Conservation (phyloP, 495 filamentous ascomycete genomes). For the Hypoxylon fragiforme region DNA sequence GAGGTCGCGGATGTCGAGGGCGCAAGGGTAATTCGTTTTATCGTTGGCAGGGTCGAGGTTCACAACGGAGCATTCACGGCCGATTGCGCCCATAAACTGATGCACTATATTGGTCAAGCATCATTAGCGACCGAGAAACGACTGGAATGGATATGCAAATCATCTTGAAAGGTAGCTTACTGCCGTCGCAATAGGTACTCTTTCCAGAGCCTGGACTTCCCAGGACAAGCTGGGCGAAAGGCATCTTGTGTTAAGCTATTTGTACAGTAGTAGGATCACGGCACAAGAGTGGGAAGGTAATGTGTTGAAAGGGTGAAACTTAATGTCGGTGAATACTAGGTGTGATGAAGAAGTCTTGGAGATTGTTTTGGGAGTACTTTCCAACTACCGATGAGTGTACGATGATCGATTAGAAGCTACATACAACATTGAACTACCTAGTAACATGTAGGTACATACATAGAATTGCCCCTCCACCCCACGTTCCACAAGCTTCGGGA, state of each 20-base stretch:
- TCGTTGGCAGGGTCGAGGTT: slow-evolving; percentile 99
- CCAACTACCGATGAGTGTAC: no score
- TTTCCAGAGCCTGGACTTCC: slow-evolving; percentile 94
- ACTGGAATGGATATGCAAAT: background rate
- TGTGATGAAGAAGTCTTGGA: no score
- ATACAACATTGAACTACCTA: no score
- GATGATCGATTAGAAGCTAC: slow-evolving; percentile 1
- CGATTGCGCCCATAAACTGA: slow-evolving; percentile 94
- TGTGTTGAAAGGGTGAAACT: background rate
- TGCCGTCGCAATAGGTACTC: slow-evolving; percentile 96
- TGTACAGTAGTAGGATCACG: background rate
- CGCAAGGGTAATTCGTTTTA: slow-evolving; percentile 73
- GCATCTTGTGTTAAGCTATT: slow-evolving; percentile 37
- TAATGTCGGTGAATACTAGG: no score
- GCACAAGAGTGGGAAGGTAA: background rate
- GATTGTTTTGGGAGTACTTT: no score
- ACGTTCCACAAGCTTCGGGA: slow-evolving; percentile 16
- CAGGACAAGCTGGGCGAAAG: slow-evolving; percentile 76
- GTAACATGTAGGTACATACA: no score
- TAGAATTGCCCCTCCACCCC: slow-evolving; percentile 34
- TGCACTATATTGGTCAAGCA: slow-evolving; percentile 60
- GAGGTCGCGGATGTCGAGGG: slow-evolving; percentile 86
- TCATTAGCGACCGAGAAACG: background rate
- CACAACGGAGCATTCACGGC: slow-evolving; percentile 88
- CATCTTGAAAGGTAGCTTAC: slow-evolving; percentile 45